Conservation (phyloP, 2,329 filamentous ascomycete genomes). For the Fusarium sp. region DNA sequence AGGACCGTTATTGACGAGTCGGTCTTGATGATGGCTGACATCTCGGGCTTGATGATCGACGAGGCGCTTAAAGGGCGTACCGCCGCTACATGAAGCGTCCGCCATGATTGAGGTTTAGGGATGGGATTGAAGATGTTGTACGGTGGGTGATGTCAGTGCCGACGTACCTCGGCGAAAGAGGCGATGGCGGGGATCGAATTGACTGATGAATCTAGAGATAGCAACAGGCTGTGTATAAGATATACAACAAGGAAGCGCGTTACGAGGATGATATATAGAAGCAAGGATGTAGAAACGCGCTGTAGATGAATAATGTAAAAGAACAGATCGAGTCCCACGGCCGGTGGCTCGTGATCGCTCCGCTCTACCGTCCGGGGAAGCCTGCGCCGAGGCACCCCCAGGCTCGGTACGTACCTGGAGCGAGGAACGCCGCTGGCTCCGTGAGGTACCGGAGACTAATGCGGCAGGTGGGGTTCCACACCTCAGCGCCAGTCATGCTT, state of each 20-base stretch:
- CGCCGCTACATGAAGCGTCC: constrained; percentile 53
- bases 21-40: constrained; percentile 53
- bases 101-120: constrained; percentile 45
- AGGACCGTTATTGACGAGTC: constrained; percentile 46
- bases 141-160: background rate
- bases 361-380: constrained; percentile 41
- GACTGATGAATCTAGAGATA: background rate
- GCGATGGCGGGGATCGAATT: constrained; percentile 14
- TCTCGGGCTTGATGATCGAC: constrained; percentile 54
- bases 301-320: constrained; percentile 32
- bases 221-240: background rate
- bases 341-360: constrained; percentile 41
- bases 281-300: background rate
- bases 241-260: too few species aligned
- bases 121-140: background rate
- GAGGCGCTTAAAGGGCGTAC: constrained; percentile 54
- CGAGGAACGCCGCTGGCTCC: background rate
- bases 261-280: background rate
- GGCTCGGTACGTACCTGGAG: constrained; percentile 29
- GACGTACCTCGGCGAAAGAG: constrained; percentile 32
- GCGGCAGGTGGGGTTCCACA: constrained; percentile 38
- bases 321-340: constrained; percentile 22
- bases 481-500: constrained; percentile 17
- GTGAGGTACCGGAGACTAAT: constrained; percentile 18
- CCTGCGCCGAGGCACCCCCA: constrained; percentile 35